Evolutionary conservation across 2,329 filamentous ascomycete species (phyloP), one percentile per base, ranked within the genome.

Genomic region (Blastomyces percursus): DNA sequence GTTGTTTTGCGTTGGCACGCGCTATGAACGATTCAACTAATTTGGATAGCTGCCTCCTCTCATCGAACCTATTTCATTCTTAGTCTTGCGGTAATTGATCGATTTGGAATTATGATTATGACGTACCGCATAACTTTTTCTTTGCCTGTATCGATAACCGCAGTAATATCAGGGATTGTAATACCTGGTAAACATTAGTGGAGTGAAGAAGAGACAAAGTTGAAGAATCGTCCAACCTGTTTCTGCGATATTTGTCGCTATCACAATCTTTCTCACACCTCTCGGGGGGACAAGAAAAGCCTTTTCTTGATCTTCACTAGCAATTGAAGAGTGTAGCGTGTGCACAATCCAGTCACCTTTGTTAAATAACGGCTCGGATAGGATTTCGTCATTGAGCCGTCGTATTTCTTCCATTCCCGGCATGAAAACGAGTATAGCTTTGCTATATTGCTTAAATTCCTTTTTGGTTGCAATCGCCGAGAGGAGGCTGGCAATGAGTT

Each of bases 201-300:
- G 42, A 30, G 12, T 30, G 51, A 14, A 42, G n/a, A 16, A 19
- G 27, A 27, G 16, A 19, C 19, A 48, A 19, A 16, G 21, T 19
- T 14, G 3, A n/a, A 14, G 44, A 21, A 19, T 35, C 55, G 46
- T 40, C 67, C 42, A 68, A 73, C 94, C 94, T 0, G 94, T 99
- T 74, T 99, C 94, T 4, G 94, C 94, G 73, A 99, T 99, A 71
- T 99, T 99, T 16, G 94, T 99, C 1, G 94, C 92, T 61, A 99
- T 82, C 1, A 99, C 93, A 66, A 99, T 94, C 77, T 99, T 99
- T 66, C 92, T 84, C 62, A 86, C 81, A 0, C 93, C 93, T 2
- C 81, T 82, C 0, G 92, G 91, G 6, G 94, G 94, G 0, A 96
- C 77, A 6, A 90, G 79, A 72, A 99, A 99, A 0, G 94, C 94